These are phyloP conservation scores for Podila minutissima DNA, from an alignment of 192 early-diverging fungal genomes.

Conservation along the genomic window DNA sequence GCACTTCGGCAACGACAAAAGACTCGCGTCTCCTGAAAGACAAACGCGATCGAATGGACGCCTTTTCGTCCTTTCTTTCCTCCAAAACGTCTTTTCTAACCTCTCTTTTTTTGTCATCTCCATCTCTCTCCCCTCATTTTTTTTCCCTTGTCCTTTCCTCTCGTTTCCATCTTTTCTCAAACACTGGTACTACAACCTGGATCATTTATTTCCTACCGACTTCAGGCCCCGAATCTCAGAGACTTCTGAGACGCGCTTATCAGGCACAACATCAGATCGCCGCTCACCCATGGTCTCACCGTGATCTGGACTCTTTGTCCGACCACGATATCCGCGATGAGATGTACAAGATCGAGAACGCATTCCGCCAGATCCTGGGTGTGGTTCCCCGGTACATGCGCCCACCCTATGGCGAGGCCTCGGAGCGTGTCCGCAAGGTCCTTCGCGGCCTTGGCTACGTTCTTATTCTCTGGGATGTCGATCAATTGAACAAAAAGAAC, in stretches of 20 bases:
- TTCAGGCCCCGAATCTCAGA: slow-evolving; percentile 28
- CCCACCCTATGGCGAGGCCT: slow-evolving; percentile 60
- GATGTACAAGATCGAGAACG: slow-evolving; percentile 58
- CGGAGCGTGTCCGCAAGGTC: slow-evolving; percentile 18
- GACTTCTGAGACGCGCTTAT: slow-evolving; percentile 33
- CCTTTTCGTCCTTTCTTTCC: neutral
- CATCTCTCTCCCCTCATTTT: slow-evolving; percentile 4
- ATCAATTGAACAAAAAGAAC: slow-evolving; percentile 2
- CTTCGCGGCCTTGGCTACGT: slow-evolving; percentile 36
- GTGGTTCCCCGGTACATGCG: slow-evolving; percentile 67
- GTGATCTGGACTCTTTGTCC: slow-evolving; percentile 47
- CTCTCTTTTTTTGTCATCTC: neutral
- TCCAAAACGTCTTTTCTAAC: slow-evolving; percentile 2
- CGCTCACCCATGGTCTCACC: slow-evolving; percentile 66
- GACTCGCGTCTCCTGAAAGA: too few species aligned
- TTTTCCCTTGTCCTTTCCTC: neutral
- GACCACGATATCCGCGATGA: slow-evolving; percentile 59
- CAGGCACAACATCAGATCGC: slow-evolving; percentile 69
- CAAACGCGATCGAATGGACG: too few species aligned
- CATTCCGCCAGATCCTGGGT: slow-evolving; percentile 61
- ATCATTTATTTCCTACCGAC: neutral
- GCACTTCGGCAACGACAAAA: too few species aligned
- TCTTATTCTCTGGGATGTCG: slow-evolving; percentile 52
- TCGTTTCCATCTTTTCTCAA: neutral
- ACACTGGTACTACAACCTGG: neutral